Evolutionary conservation across 768 basidiomycete species (phyloP).

Genomic region (Russula lepida): DNA sequence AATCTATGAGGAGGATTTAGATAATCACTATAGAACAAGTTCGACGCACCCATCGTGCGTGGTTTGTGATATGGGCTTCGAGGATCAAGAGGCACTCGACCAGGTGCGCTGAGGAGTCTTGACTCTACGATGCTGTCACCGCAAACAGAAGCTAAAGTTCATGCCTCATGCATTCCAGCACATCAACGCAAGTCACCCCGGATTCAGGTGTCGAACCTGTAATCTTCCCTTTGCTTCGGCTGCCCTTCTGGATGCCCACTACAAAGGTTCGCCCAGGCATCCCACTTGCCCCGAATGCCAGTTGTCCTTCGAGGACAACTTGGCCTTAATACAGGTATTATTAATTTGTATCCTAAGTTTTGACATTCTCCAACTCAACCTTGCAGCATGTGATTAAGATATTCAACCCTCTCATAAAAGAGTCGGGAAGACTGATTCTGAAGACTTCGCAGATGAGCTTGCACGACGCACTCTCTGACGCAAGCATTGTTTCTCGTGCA

Average conservation of each 20-base stretch:
- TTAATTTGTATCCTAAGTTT: neutral
- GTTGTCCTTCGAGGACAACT: conserved; percentile 35
- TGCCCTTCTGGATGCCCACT: conserved; percentile 14
- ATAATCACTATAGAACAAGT: conserved; percentile 14
- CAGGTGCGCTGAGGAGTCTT: conserved; percentile 3
- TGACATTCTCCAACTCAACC: neutral
- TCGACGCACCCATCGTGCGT: conserved; percentile 12
- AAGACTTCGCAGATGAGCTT: conserved; percentile 18
- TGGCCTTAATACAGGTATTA: conserved; percentile 32
- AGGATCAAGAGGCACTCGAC: conserved; percentile 10
- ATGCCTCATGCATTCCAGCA: conserved; percentile 5
- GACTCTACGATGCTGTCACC: neutral
- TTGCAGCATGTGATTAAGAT: conserved; percentile 20
- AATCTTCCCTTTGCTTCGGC: conserved; percentile 10
- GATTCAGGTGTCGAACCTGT: conserved; percentile 11
- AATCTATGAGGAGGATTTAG: conserved; percentile 16
- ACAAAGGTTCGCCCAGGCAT: conserved; percentile 32
- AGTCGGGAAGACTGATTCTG: conserved; percentile 17
- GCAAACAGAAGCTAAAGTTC: neutral
- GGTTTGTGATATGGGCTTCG: conserved; percentile 17
- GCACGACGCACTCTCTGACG: conserved; percentile 4
- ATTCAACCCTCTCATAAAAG: conserved; percentile 18
- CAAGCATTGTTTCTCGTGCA: conserved; percentile 1
- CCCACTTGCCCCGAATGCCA: conserved; percentile 38
- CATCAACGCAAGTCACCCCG: conserved; percentile 6